A percentile compares a stretch with the other conserved stretches of the same genome.
These are phyloP conservation scores for Fusarium sarcochroum DNA, from an alignment of 2,329 filamentous ascomycete genomes.

Conservation along the genomic window DNA sequence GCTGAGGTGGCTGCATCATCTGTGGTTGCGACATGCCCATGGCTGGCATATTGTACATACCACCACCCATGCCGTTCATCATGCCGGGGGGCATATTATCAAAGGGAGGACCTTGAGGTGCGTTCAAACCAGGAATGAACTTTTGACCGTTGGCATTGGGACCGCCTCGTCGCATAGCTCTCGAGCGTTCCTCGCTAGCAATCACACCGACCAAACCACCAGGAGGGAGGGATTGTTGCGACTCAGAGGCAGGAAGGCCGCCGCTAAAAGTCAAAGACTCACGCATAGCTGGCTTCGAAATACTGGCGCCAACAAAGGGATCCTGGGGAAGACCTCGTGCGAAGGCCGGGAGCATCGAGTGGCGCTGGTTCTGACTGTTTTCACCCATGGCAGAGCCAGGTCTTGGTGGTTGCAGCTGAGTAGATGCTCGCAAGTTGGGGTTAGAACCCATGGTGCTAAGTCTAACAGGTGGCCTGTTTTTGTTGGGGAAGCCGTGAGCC, in stretches of 20 bases:
- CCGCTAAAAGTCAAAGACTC: constrained; percentile 81
- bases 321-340: constrained; percentile 86
- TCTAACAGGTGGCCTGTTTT: constrained; percentile 79
- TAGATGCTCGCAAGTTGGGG: constrained; percentile 76
- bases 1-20: constrained; percentile 60
- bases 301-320: constrained; percentile 84
- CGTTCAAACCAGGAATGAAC: constrained; percentile 54
- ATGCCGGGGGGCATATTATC: constrained; percentile 62
- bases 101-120: constrained; percentile 57
- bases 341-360: constrained; percentile 79
- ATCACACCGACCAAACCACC: constrained; percentile 91
- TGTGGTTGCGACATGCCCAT: constrained; percentile 50
- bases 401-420: constrained; percentile 58
- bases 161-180: constrained; percentile 83
- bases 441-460: constrained; percentile 76
- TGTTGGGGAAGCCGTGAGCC: constrained; percentile 89
- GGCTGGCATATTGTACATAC: constrained; percentile 50
- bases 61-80: constrained; percentile 56
- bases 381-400: constrained; percentile 72
- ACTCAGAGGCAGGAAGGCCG: constrained; percentile 60
- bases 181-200: constrained; percentile 84
- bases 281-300: constrained; percentile 79
- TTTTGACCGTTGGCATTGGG: constrained; percentile 73
- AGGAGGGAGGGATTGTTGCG: constrained; percentile 66
- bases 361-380: constrained; percentile 48